phyloP scores from a whole-genome alignment of 805 yeast genomes.

The Saturnispora bothae region DNA sequence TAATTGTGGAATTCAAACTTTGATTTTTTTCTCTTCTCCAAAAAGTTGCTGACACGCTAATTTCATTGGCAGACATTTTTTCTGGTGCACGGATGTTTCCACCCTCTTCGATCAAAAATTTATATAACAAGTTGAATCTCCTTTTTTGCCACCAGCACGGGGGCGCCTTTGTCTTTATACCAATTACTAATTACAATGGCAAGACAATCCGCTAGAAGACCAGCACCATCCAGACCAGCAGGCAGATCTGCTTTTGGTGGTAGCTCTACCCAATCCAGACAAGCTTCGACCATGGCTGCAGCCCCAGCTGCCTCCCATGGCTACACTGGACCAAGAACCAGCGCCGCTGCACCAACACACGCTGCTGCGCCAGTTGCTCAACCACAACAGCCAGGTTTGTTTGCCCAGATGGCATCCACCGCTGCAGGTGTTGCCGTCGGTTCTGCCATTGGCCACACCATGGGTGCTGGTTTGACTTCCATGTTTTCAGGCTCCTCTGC shows the following conservation, averaged over 20 bases:
- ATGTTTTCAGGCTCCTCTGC: slow-evolving; percentile 68
- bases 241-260: slow-evolving; percentile 24
- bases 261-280: slow-evolving; percentile 39
- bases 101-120: too few species aligned
- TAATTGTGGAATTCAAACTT: too few species aligned
- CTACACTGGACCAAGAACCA: slow-evolving; percentile 36
- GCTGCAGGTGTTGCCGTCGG: slow-evolving; percentile 99
- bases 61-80: too few species aligned
- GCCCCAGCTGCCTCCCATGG: slow-evolving; percentile 25
- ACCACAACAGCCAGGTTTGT: slow-evolving; percentile 69
- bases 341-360: slow-evolving; percentile 32
- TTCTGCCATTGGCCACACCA: slow-evolving; percentile 90
- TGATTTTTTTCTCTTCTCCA: too few species aligned
- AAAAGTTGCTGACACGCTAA: too few species aligned
- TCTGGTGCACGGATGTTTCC: too few species aligned
- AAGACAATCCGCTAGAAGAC: slow-evolving; percentile 30
- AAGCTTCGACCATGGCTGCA: slow-evolving; percentile 71
- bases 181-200: too few species aligned
- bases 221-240: slow-evolving; percentile 30
- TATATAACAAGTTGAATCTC: too few species aligned
- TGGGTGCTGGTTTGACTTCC: slow-evolving; percentile 88
- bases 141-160: too few species aligned
- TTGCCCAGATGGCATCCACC: slow-evolving; percentile 95
- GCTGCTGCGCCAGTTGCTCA: slow-evolving; percentile 34
- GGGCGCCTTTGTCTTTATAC: too few species aligned